Evolutionary conservation across 495 filamentous ascomycete genomes (phyloP).

Genomic region (Platismatia glauca): DNA sequence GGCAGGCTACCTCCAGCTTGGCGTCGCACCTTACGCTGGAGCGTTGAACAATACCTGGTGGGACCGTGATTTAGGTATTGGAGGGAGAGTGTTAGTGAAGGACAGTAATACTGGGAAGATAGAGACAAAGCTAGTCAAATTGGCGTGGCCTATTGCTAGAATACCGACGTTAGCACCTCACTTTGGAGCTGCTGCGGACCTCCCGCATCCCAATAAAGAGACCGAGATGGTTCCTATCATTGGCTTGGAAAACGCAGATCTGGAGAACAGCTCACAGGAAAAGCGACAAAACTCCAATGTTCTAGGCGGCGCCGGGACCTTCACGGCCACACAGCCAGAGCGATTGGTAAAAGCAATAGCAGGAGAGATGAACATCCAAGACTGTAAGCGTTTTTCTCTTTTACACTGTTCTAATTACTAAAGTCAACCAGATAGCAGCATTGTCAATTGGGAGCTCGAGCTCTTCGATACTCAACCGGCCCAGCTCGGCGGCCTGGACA

Average conservation of each 20-base stretch:
- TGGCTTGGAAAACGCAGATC: conserved; percentile 71
- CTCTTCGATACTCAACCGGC: conserved; percentile 88
- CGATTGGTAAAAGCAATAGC: conserved; percentile 78
- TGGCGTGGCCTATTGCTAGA: conserved; percentile 87
- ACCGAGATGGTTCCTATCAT: conserved; percentile 93
- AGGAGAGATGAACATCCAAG: conserved; percentile 57
- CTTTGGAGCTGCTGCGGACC: conserved; percentile 65
- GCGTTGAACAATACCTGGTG: conserved; percentile 82
- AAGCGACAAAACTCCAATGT: conserved; percentile 14
- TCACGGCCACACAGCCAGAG: conserved; percentile 70
- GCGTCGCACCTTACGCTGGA: conserved; percentile 87
- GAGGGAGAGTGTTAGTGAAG: conserved; percentile 77
- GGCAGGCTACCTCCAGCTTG: conserved; percentile 81
- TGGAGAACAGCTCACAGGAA: conserved; percentile 23
- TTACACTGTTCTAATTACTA: neutral
- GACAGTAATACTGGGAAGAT: conserved; percentile 68
- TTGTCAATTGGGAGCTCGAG: conserved; percentile 96
- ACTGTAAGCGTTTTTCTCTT: conserved; percentile 34
- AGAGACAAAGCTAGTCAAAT: conserved; percentile 70
- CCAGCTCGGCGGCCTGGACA: conserved; percentile 73
- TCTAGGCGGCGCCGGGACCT: conserved; percentile 45
- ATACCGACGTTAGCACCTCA: conserved; percentile 92
- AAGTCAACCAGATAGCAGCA: conserved; percentile 40
- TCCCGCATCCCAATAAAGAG: conserved; percentile 75
- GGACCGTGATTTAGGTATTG: conserved; percentile 87